phyloP scores from a whole-genome alignment of 345 rosid species.

The Turritis glabra region DNA sequence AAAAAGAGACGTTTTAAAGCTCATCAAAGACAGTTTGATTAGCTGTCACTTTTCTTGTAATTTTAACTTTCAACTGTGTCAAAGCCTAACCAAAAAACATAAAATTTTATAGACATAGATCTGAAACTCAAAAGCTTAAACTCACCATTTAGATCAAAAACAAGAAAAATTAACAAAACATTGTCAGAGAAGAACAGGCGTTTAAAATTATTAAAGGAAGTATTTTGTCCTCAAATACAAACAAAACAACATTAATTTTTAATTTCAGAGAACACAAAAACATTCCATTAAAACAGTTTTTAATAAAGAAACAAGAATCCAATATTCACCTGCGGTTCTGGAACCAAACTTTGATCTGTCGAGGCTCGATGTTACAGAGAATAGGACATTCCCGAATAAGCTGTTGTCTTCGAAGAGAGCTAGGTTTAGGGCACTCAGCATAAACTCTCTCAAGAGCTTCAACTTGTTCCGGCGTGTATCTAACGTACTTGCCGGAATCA shows the following conservation, averaged over 20 bases:
- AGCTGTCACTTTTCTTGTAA: slow-evolving; percentile 32
- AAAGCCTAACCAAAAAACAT: not conserved
- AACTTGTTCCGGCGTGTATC: slow-evolving; percentile 45
- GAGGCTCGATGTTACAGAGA: slow-evolving; percentile 42
- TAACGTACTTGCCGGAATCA: slow-evolving; percentile 42
- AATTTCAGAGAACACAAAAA: slow-evolving; percentile 4
- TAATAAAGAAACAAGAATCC: not conserved
- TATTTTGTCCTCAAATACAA: slow-evolving; percentile 20
- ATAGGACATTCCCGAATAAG: slow-evolving; percentile 41
- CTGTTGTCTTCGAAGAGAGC: slow-evolving; percentile 43
- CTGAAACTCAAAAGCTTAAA: slow-evolving; percentile 33
- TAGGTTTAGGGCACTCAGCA: slow-evolving; percentile 45
- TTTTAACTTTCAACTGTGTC: slow-evolving; percentile 21
- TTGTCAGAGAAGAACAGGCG: slow-evolving; percentile 29
- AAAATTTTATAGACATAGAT: slow-evolving; percentile 6
- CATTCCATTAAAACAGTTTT: not conserved
- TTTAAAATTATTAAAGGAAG: not conserved
- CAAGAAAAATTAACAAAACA: slow-evolving; percentile 3
- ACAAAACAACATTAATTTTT: not conserved
- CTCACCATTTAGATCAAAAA: slow-evolving; percentile 9
- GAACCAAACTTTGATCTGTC: slow-evolving; percentile 49
- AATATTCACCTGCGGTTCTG: slow-evolving; percentile 41
- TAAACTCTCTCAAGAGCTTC: slow-evolving; percentile 47
- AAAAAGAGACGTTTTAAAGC: slow-evolving; percentile 23
- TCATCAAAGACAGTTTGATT: slow-evolving; percentile 37